A percentile compares a stretch with the other conserved stretches of the same genome.
Evolutionary conservation across 2,329 filamentous ascomycete species (phyloP).

Genomic region (Neonectria hederae): DNA sequence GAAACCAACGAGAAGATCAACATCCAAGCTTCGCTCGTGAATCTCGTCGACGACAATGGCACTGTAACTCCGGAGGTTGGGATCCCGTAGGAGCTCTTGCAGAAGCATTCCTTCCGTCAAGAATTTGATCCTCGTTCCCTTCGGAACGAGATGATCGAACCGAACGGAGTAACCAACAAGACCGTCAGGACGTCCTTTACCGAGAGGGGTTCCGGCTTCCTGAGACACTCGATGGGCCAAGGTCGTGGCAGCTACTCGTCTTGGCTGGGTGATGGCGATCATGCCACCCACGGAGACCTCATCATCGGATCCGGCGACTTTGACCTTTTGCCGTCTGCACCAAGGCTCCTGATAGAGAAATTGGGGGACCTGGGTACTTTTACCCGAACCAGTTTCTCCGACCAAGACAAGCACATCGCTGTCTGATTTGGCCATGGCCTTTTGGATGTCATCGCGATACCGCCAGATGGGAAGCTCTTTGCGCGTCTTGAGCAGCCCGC

Average conservation of each 20-base stretch:
- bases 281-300: slow-evolving; percentile 74
- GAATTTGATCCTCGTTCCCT: slow-evolving; percentile 88
- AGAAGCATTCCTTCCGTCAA: slow-evolving; percentile 96
- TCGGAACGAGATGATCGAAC: slow-evolving; percentile 88
- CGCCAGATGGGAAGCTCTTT: slow-evolving; percentile 83
- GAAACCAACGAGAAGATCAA: slow-evolving; percentile 90
- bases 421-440: slow-evolving; percentile 61
- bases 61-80: slow-evolving; percentile 83
- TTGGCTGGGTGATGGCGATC: slow-evolving; percentile 93
- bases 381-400: slow-evolving; percentile 95
- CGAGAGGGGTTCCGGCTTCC: slow-evolving; percentile 70
- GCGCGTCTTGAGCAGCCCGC: slow-evolving; percentile 57
- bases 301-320: slow-evolving; percentile 49
- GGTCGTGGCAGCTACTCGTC: slow-evolving; percentile 92
- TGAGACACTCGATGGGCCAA: slow-evolving; percentile 87
- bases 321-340: slow-evolving; percentile 72
- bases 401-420: slow-evolving; percentile 84
- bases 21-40: slow-evolving; percentile 93
- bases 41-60: slow-evolving; percentile 95
- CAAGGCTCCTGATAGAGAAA: slow-evolving; percentile 83
- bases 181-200: slow-evolving; percentile 52
- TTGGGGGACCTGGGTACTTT: slow-evolving; percentile 95
- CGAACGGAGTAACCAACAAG: slow-evolving; percentile 92
- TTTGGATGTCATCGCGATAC: slow-evolving; percentile 74
- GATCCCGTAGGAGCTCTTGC: slow-evolving; percentile 90